phyloP scores from a whole-genome alignment of 2,329 filamentous ascomycete species.

The Sporothrix brunneoviolacea region DNA sequence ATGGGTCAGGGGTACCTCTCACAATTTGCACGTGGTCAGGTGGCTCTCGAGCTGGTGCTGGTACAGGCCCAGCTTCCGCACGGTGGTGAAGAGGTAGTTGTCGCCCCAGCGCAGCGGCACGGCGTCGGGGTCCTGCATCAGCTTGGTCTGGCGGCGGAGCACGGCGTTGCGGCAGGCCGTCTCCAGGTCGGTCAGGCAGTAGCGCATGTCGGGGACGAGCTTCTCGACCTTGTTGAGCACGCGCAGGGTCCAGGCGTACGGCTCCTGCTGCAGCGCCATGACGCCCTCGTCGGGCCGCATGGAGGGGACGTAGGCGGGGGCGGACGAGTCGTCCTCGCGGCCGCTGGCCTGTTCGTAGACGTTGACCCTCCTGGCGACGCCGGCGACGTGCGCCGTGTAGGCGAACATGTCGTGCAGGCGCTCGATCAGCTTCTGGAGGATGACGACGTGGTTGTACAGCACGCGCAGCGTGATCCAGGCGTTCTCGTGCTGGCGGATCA shows the following conservation, averaged over 20 bases:
- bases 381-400: neutral
- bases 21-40: constrained; percentile 11
- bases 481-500: constrained; percentile 8
- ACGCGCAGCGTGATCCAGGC: constrained; percentile 2
- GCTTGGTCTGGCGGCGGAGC: neutral
- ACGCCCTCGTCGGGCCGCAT: too few relatives aligned
- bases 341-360: neutral
- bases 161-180: neutral
- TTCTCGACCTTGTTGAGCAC: constrained; percentile 5
- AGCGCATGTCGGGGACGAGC: neutral
- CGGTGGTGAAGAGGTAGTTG: neutral
- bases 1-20: neutral
- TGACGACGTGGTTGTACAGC: constrained; percentile 8
- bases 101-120: constrained; percentile 1
- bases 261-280: neutral
- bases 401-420: constrained; percentile 5
- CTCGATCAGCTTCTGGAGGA: constrained; percentile 6
- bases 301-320: neutral
- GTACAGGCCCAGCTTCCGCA: neutral
- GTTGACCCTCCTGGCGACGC: constrained; percentile 1
- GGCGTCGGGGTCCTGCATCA: constrained; percentile 2
- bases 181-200: neutral
- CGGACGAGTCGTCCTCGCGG: neutral
- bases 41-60: neutral
- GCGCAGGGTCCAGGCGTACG: constrained; percentile 2